These are phyloP conservation scores for Paramecium pentaurelia DNA, from an alignment of 73 alveolate genomes.

Conservation along the genomic window DNA sequence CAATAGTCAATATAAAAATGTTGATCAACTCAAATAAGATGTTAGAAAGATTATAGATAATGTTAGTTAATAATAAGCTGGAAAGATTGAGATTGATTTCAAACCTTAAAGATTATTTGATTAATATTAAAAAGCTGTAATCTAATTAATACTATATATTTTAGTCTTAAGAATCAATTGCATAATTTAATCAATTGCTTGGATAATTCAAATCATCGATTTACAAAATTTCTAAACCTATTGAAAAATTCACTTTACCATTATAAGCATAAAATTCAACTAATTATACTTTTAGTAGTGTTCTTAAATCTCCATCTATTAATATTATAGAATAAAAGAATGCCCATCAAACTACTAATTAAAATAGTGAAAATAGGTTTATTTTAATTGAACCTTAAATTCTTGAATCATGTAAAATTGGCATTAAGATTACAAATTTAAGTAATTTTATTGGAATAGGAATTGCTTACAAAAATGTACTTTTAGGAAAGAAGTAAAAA, in stretches of 20 bases:
- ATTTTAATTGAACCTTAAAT: conserved; percentile 49
- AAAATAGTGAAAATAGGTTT: conserved; percentile 54
- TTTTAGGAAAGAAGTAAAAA: conserved; percentile 17
- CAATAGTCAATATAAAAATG: conserved; percentile 13
- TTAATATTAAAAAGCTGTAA: conserved; percentile 19
- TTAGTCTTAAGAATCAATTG: not conserved
- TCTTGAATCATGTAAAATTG: conserved; percentile 9
- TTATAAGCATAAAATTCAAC: not conserved
- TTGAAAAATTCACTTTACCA: conserved; percentile 43
- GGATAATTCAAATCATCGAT: not conserved
- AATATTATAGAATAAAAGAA: conserved; percentile 44
- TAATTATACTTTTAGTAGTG: not conserved
- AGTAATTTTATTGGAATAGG: conserved; percentile 47
- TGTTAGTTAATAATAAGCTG: not conserved
- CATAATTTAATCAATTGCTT: not conserved
- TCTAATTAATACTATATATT: not conserved
- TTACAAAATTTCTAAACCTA: conserved; percentile 38
- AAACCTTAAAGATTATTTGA: conserved; percentile 25
- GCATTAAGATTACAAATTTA: conserved; percentile 11
- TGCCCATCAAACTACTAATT: conserved; percentile 18
- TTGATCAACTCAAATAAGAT: conserved; percentile 23
- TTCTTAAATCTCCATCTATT: conserved; percentile 21
- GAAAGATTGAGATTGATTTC: conserved; percentile 3
- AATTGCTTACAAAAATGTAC: conserved; percentile 32
- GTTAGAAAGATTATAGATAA: conserved; percentile 19